A percentile compares a stretch with the other conserved stretches of the same genome.
phyloP scores from a whole-genome alignment of 1,284 basidiomycete genomes.

The Ceratobasidium sp. region DNA sequence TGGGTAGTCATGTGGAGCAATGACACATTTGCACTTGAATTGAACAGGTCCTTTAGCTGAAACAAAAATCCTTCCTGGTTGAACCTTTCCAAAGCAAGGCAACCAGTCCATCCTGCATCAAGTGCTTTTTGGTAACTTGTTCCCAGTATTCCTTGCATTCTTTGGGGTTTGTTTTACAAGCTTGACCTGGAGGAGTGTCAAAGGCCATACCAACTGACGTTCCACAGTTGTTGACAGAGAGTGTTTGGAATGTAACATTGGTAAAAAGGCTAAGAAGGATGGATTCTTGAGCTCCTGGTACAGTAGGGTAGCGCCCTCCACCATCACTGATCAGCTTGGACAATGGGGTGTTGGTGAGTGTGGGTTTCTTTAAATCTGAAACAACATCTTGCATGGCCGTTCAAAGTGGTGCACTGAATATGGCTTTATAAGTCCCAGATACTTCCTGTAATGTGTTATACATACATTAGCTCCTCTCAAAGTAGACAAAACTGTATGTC shows the following conservation, averaged over 20 bases:
- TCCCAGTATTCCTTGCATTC: slow-evolving; percentile 60
- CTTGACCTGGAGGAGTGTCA: slow-evolving; percentile 59
- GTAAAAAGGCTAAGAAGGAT: slow-evolving; percentile 66
- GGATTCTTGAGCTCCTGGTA: slow-evolving; percentile 51
- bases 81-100: slow-evolving; percentile 55
- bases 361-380: slow-evolving; percentile 51
- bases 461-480: slow-evolving; percentile 70
- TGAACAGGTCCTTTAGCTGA: slow-evolving; percentile 56
- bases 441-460: slow-evolving; percentile 26
- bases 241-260: slow-evolving; percentile 52
- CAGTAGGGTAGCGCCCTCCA: slow-evolving; percentile 45
- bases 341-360: slow-evolving; percentile 40
- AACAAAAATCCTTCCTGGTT: slow-evolving; percentile 52
- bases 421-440: neutral
- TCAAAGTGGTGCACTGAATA: slow-evolving; percentile 52
- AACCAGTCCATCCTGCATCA: slow-evolving; percentile 63
- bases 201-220: slow-evolving; percentile 55
- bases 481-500: slow-evolving; percentile 75
- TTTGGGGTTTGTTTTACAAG: slow-evolving; percentile 10
- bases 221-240: slow-evolving; percentile 55
- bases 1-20: slow-evolving; percentile 49
- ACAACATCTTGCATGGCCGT: slow-evolving; percentile 56
- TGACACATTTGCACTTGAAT: slow-evolving; percentile 36
- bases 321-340: slow-evolving; percentile 37
- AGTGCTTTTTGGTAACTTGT: slow-evolving; percentile 57